phyloP scores from a whole-genome alignment of 192 early-diverging fungal genomes.

The Rhizoclosmatium globosum region DNA sequence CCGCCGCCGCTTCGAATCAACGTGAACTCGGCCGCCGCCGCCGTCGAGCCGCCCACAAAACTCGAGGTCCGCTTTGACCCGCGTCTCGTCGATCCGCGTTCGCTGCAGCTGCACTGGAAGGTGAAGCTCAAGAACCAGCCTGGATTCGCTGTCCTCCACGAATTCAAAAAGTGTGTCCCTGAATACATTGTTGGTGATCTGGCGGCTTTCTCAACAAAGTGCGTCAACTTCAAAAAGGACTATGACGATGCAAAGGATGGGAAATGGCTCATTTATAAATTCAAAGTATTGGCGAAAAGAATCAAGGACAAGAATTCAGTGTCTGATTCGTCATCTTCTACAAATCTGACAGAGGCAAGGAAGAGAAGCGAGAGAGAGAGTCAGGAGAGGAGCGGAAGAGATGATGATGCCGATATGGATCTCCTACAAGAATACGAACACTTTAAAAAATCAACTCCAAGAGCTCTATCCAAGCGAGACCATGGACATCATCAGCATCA shows the following conservation, averaged over 20 bases:
- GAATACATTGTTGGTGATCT: neutral
- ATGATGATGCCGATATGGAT: neutral
- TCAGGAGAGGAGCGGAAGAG: too few species aligned
- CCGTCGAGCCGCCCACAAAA: constrained; percentile 9
- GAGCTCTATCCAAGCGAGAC: neutral
- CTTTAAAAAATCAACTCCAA: neutral
- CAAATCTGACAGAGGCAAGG: neutral
- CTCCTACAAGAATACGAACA: neutral
- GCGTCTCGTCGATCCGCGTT: neutral
- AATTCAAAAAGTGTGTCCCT: constrained; percentile 4
- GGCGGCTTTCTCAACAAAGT: neutral
- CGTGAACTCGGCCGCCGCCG: neutral
- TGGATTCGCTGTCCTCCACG: neutral
- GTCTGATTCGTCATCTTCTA: neutral
- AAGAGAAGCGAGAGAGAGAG: too few species aligned
- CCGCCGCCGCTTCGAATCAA: neutral
- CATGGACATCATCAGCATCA: neutral
- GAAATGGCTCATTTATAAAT: constrained; percentile 26
- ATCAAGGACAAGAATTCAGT: neutral
- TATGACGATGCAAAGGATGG: neutral
- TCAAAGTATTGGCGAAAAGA: constrained; percentile 19
- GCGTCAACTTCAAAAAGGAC: constrained; percentile 14
- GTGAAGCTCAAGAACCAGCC: constrained; percentile 10
- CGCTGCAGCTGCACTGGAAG: constrained; percentile 25
- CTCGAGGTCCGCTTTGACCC: constrained; percentile 22